Conservation (phyloP, 192 early-diverging fungal genomes). For the Phycomyces nitens region DNA sequence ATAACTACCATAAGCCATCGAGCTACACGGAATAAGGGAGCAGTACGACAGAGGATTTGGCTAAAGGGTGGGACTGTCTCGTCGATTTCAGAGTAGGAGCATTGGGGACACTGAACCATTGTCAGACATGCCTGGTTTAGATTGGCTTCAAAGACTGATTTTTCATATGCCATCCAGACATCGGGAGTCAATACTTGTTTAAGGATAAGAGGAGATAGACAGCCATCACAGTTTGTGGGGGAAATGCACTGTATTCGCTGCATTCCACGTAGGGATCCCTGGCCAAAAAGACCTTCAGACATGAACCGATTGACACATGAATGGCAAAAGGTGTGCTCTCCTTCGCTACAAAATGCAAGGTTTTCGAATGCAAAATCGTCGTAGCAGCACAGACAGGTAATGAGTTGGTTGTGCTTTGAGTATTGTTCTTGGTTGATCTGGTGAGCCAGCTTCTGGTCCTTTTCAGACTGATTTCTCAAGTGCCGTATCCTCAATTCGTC, state of each 20-base stretch:
- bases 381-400: slow-evolving; percentile 47
- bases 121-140: slow-evolving; percentile 8
- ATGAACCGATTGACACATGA: slow-evolving; percentile 39
- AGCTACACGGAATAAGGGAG: slow-evolving; percentile 1
- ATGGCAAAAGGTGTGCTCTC: slow-evolving; percentile 41
- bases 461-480: slow-evolving; percentile 15
- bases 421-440: slow-evolving; percentile 38
- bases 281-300: slow-evolving; percentile 41
- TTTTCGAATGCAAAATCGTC: slow-evolving; percentile 44
- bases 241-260: slow-evolving; percentile 30
- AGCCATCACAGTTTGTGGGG: slow-evolving; percentile 26
- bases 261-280: slow-evolving; percentile 34
- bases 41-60: not conserved
- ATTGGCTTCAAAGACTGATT: slow-evolving; percentile 24
- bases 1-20: slow-evolving; percentile 21
- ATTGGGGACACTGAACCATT: slow-evolving; percentile 32
- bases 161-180: slow-evolving; percentile 32
- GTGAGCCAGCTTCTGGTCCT: slow-evolving; percentile 29
- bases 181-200: slow-evolving; percentile 18
- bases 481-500: slow-evolving; percentile 8
- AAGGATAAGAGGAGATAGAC: slow-evolving; percentile 15
- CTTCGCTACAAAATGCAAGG: slow-evolving; percentile 36
- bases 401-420: slow-evolving; percentile 23
- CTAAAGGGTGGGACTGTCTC: slow-evolving; percentile 20
- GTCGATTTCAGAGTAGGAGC: slow-evolving; percentile 38